Evolutionary conservation across 148 eudicot genomes (phyloP).

Genomic region (Rhododendron molle): DNA sequence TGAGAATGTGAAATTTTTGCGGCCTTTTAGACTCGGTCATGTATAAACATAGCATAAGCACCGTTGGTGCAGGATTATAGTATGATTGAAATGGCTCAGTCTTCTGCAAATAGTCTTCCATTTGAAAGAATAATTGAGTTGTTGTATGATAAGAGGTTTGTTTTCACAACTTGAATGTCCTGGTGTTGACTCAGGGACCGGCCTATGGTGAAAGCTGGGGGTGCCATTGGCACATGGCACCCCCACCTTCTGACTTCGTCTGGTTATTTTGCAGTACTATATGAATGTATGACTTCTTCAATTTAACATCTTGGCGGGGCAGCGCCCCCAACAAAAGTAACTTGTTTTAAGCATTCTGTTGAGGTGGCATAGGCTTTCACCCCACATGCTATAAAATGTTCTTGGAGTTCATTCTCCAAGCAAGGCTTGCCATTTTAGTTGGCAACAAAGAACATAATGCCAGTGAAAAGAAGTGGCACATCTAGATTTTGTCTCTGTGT

Average conservation of each 20-base stretch:
- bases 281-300: neutral
- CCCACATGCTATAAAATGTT: too few relatives aligned
- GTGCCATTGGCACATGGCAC: too few relatives aligned
- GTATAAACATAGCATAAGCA: neutral
- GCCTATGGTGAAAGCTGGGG: too few relatives aligned
- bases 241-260: neutral
- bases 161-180: neutral
- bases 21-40: neutral
- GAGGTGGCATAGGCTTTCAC: too few relatives aligned
- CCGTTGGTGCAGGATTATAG: neutral
- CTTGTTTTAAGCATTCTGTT: too few relatives aligned
- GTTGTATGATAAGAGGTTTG: neutral
- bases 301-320: neutral
- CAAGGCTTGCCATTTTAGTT: neutral
- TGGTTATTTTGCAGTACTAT: neutral
- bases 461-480: too few relatives aligned
- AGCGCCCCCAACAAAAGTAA: too few relatives aligned
- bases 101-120: neutral
- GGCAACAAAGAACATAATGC: too few relatives aligned
- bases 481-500: too few relatives aligned
- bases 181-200: too few relatives aligned
- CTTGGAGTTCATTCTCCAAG: too few relatives aligned
- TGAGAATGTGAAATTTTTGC: neutral
- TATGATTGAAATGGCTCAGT: neutral
- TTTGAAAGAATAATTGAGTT: neutral